phyloP scores from a whole-genome alignment of 176 grass and related monocot species.

The Carex littledalei region DNA sequence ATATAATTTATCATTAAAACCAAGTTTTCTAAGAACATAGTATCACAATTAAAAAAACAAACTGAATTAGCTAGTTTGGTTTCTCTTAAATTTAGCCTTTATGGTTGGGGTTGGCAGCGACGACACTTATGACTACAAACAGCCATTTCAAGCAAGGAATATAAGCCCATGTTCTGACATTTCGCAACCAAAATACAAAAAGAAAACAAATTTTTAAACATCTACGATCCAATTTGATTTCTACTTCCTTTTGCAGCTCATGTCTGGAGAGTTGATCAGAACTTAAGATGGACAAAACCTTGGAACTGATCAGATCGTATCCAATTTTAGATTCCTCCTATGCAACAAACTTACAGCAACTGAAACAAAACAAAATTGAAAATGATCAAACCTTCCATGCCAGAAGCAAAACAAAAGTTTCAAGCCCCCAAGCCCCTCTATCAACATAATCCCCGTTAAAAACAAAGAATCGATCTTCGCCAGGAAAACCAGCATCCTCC shows the following conservation, averaged over 20 bases:
- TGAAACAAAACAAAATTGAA: neutral
- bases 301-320: neutral
- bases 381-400: conserved; percentile 79
- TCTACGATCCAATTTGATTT: neutral
- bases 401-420: conserved; percentile 78
- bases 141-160: neutral
- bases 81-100: neutral
- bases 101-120: neutral
- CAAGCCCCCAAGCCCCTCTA: conserved; percentile 88
- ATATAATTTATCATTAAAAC: neutral
- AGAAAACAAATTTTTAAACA: neutral
- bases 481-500: conserved; percentile 71
- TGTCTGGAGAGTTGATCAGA: neutral
- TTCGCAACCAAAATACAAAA: neutral
- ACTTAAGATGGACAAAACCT: neutral
- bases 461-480: conserved; percentile 72
- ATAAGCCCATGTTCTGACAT: neutral
- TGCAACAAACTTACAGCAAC: neutral
- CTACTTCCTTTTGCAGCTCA: neutral
- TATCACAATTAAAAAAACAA: neutral
- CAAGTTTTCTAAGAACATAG: neutral
- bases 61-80: neutral
- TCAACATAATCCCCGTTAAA: conserved; percentile 98
- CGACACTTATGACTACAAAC: neutral
- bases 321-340: neutral